A percentile compares a stretch with the other conserved stretches of the same genome.
Conservation (phyloP, 2,329 filamentous ascomycete species). For the Fusarium tjaetaba region DNA sequence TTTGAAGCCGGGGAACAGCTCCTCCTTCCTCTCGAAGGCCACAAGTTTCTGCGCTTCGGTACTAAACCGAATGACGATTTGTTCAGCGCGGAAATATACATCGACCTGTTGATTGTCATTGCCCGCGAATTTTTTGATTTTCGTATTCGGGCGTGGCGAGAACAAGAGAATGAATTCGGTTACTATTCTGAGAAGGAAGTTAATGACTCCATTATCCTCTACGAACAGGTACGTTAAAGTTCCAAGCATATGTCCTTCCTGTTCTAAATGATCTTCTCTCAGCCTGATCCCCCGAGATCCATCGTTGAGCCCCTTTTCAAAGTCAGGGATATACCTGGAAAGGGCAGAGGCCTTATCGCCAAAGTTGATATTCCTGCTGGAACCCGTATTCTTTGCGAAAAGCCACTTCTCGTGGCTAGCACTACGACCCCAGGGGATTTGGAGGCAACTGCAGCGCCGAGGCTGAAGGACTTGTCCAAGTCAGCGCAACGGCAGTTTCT, state of each 20-base stretch:
- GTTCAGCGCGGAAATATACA: rapidly evolving
- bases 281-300: background rate
- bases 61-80: background rate
- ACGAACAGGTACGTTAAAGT: background rate
- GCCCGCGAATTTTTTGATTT: background rate
- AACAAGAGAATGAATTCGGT: no score
- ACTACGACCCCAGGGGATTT: background rate
- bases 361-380: background rate
- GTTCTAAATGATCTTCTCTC: background rate
- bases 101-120: background rate
- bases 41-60: background rate
- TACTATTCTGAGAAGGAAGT: background rate
- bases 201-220: background rate
- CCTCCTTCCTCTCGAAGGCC: background rate
- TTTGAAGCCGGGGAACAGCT: background rate
- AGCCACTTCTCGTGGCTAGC: background rate
- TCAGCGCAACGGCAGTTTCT: background rate
- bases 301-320: background rate
- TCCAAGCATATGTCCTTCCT: rapidly evolving
- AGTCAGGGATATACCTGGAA: background rate
- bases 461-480: background rate
- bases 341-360: background rate
- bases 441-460: background rate
- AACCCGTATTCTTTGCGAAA: background rate
- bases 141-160: background rate